Conservation (phyloP, 768 basidiomycete genomes). For the Suillus subaureus region DNA sequence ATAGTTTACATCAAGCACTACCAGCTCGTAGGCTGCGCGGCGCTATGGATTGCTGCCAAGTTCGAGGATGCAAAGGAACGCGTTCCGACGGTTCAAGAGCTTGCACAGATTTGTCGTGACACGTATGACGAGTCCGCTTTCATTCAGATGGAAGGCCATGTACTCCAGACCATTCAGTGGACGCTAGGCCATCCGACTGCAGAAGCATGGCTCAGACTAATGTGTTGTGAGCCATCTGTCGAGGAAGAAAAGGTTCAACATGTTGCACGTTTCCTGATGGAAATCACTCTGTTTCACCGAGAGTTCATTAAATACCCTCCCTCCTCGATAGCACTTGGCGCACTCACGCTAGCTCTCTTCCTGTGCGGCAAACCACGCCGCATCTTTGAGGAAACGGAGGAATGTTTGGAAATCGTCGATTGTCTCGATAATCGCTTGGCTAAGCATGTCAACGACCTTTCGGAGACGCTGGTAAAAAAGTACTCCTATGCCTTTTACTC, state of each 20-base stretch:
- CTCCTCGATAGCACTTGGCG: constrained; percentile 87
- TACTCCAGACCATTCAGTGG: constrained; percentile 96
- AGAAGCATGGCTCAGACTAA: constrained; percentile 92
- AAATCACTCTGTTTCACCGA: constrained; percentile 96
- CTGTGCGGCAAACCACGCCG: constrained; percentile 81
- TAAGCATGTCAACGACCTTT: constrained; percentile 88
- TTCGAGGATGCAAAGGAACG: constrained; percentile 99
- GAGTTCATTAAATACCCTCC: constrained; percentile 89
- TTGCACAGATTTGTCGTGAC: constrained; percentile 93
- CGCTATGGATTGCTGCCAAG: constrained; percentile 98
- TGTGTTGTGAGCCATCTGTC: constrained; percentile 70
- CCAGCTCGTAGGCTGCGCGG: constrained; percentile 97
- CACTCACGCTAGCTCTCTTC: constrained; percentile 86
- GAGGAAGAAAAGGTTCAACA: constrained; percentile 94
- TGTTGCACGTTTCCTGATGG: constrained; percentile 98
- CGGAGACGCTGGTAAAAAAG: constrained; percentile 96
- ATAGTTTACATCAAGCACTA: constrained; percentile 99
- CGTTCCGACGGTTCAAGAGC: constrained; percentile 93
- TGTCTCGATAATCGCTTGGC: constrained; percentile 85
- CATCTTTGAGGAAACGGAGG: constrained; percentile 82
- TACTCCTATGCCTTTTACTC: constrained; percentile 97
- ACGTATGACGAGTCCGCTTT: constrained; percentile 98
- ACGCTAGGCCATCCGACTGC: constrained; percentile 95
- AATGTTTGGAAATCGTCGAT: constrained; percentile 82
- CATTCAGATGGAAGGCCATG: constrained; percentile 98